Evolutionary conservation across 148 eudicot genomes (phyloP).

Genomic region (Simmondsia chinensis): DNA sequence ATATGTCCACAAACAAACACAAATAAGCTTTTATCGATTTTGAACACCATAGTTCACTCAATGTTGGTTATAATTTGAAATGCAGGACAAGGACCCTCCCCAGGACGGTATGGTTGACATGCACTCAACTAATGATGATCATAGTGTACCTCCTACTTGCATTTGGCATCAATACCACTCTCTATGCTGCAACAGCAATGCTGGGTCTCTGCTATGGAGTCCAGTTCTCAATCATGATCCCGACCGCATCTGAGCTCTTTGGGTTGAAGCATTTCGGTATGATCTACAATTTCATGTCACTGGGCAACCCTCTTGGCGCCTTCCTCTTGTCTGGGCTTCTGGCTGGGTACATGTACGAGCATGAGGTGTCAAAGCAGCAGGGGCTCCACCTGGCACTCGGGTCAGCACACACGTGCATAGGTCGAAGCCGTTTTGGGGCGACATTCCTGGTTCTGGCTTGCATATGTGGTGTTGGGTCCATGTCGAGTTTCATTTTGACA

Average conservation of each 20-base stretch:
- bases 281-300: slow-evolving; percentile 58
- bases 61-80: not conserved
- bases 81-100: slow-evolving; percentile 66
- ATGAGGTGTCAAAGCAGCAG: slow-evolving; percentile 58
- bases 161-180: slow-evolving; percentile 43
- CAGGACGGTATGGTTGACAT: slow-evolving; percentile 59
- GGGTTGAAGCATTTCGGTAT: slow-evolving; percentile 68
- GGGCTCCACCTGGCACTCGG: slow-evolving; percentile 2
- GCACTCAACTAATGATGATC: slow-evolving; percentile 64
- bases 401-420: slow-evolving; percentile 38
- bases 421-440: slow-evolving; percentile 57
- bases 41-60: slow-evolving; percentile 1
- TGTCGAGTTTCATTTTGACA: slow-evolving; percentile 56
- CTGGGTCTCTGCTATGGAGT: slow-evolving; percentile 73
- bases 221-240: slow-evolving; percentile 70
- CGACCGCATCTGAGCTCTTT: slow-evolving; percentile 84
- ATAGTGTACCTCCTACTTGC: slow-evolving; percentile 60
- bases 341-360: slow-evolving; percentile 67
- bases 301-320: slow-evolving; percentile 84
- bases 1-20: no score
- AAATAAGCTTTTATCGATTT: no score
- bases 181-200: slow-evolving; percentile 57
- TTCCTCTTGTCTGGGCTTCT: slow-evolving; percentile 63
- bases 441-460: slow-evolving; percentile 69
- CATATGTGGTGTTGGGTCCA: slow-evolving; percentile 42